phyloP scores from a whole-genome alignment of 2,329 filamentous ascomycete genomes.

The Capronia americana region DNA sequence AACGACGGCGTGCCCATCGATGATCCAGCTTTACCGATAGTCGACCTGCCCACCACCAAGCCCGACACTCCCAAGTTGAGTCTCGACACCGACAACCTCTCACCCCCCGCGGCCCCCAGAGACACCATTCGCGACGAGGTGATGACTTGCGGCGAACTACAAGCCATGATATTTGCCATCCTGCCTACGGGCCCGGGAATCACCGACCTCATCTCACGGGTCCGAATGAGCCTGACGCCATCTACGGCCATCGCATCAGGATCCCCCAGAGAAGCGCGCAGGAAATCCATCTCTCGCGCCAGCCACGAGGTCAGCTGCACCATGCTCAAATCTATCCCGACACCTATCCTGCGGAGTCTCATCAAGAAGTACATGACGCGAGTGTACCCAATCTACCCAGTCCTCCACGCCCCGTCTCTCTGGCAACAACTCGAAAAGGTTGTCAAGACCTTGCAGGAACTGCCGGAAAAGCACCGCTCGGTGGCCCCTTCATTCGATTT shows the following conservation, averaged over 20 bases:
- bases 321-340: slow-evolving; percentile 40
- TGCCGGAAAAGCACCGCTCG: slow-evolving; percentile 35
- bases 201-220: slow-evolving; percentile 43
- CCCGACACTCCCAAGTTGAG: slow-evolving; percentile 25
- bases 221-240: slow-evolving; percentile 46
- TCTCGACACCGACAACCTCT: slow-evolving; percentile 16
- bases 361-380: slow-evolving; percentile 45
- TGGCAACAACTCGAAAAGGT: slow-evolving; percentile 42
- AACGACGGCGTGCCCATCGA: slow-evolving; percentile 37
- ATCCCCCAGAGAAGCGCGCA: slow-evolving; percentile 32
- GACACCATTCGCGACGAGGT: slow-evolving; percentile 41
- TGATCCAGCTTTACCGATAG: slow-evolving; percentile 29
- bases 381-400: slow-evolving; percentile 43
- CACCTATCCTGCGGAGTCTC: slow-evolving; percentile 40
- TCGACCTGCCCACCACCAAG: slow-evolving; percentile 29
- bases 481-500: slow-evolving; percentile 43
- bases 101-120: slow-evolving; percentile 14
- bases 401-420: slow-evolving; percentile 41
- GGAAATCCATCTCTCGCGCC: slow-evolving; percentile 36
- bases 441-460: slow-evolving; percentile 33
- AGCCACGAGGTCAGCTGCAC: slow-evolving; percentile 38
- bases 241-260: slow-evolving; percentile 40
- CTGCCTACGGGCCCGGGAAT: slow-evolving; percentile 42
- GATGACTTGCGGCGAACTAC: slow-evolving; percentile 42
- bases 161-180: slow-evolving; percentile 43